phyloP scores from a whole-genome alignment of 1,284 basidiomycete species.

The Apiotrichum veenhuisii region DNA sequence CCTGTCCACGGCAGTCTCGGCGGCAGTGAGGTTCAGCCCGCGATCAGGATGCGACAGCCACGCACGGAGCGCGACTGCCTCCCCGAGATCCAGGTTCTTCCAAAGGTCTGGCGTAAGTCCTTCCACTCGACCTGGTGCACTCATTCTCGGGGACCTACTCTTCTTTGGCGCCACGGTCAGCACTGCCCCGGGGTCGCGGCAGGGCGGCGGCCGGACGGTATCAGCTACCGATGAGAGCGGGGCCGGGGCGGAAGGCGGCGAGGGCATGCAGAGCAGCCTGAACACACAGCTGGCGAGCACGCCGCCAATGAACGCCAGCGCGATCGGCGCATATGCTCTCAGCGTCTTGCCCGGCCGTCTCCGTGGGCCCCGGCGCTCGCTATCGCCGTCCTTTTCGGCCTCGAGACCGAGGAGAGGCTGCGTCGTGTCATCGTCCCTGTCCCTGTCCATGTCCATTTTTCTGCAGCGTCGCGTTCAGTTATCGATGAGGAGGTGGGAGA shows the following conservation, averaged over 20 bases:
- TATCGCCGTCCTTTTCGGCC: too few species aligned
- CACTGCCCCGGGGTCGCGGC: neutral
- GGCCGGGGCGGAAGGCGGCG: neutral
- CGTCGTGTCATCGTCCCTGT: too few species aligned
- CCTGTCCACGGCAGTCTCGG: slow-evolving; percentile 16
- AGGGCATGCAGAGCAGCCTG: neutral
- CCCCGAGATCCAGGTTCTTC: slow-evolving; percentile 42
- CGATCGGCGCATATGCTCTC: too few species aligned
- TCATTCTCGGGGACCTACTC: neutral
- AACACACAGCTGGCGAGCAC: neutral
- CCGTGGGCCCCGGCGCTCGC: too few species aligned
- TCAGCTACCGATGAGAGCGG: neutral
- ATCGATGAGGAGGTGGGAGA: too few species aligned
- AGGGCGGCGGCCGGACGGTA: neutral
- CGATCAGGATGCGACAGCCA: slow-evolving; percentile 55
- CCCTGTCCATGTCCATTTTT: too few species aligned
- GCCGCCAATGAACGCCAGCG: neutral
- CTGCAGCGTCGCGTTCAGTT: too few species aligned
- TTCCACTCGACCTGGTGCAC: slow-evolving; percentile 2
- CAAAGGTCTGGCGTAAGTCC: slow-evolving; percentile 25
- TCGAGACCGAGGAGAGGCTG: too few species aligned
- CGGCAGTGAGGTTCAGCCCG: slow-evolving; percentile 51
- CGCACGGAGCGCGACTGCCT: slow-evolving; percentile 52
- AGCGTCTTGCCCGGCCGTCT: too few species aligned
- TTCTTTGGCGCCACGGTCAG: neutral